Evolutionary conservation across 192 early-diverging fungal genomes (phyloP).

Genomic region (Coemansia sp.): DNA sequence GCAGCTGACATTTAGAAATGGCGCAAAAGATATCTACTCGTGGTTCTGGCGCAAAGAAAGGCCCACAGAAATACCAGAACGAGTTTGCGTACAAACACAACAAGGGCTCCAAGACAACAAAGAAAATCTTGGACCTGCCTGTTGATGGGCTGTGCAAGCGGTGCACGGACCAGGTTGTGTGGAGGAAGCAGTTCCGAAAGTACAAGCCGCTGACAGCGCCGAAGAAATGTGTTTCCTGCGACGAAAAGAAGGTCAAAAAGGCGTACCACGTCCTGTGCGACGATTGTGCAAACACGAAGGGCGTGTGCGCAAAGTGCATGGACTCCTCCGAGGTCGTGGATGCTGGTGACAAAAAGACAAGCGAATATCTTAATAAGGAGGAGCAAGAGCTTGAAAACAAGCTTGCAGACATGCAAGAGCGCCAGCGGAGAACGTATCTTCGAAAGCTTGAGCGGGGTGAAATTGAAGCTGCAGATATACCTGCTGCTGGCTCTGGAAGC

Average conservation of each 20-base stretch:
- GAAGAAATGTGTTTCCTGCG: conserved; percentile 77
- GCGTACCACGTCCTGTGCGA: conserved; percentile 95
- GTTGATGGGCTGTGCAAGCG: conserved; percentile 77
- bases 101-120: conserved; percentile 78
- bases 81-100: conserved; percentile 80
- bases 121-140: conserved; percentile 73
- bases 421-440: conserved; percentile 78
- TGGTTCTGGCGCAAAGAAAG: conserved; percentile 62
- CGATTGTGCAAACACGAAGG: conserved; percentile 74
- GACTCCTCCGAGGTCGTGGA: conserved; percentile 66
- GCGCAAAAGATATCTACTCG: conserved; percentile 41
- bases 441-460: conserved; percentile 82
- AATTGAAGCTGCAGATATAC: conserved; percentile 49
- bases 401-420: conserved; percentile 72
- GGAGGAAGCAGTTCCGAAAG: conserved; percentile 92
- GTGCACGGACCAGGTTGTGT: conserved; percentile 74
- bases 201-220: conserved; percentile 94
- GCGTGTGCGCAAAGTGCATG: conserved; percentile 92
- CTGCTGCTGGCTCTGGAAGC: conserved; percentile 42
- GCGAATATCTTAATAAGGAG: conserved; percentile 66
- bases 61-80: conserved; percentile 89
- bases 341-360: conserved; percentile 59
- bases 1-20: conserved; percentile 10
- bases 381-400: conserved; percentile 71
- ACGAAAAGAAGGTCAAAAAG: conserved; percentile 81